Conservation (phyloP, 1,284 basidiomycete genomes). For the Cutaneotrichosporon cutaneum region DNA sequence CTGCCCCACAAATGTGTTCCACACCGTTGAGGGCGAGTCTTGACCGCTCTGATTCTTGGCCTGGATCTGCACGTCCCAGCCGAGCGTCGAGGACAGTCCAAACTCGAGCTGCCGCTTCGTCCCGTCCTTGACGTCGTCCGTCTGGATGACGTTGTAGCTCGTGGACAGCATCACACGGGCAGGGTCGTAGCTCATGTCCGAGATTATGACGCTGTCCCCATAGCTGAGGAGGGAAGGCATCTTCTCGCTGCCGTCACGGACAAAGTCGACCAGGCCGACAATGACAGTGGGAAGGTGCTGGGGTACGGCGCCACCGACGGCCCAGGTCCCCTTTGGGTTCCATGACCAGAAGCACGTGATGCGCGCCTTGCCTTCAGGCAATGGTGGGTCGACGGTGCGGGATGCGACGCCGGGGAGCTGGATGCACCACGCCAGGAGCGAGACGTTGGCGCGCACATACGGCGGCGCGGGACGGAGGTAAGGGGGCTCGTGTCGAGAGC, state of each 20-base stretch:
- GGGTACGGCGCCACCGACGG: slow-evolving; percentile 61
- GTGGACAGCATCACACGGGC: slow-evolving; percentile 76
- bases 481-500: slow-evolving; percentile 83
- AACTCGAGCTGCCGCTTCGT: slow-evolving; percentile 69
- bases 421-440: slow-evolving; percentile 88
- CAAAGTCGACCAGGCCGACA: slow-evolving; percentile 72
- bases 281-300: slow-evolving; percentile 80
- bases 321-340: slow-evolving; percentile 86
- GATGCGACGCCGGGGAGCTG: slow-evolving; percentile 59
- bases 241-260: slow-evolving; percentile 68
- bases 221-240: slow-evolving; percentile 75
- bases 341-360: slow-evolving; percentile 95
- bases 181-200: slow-evolving; percentile 72
- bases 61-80: slow-evolving; percentile 82
- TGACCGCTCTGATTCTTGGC: slow-evolving; percentile 68
- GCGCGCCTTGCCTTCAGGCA: slow-evolving; percentile 58
- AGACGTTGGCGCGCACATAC: slow-evolving; percentile 86
- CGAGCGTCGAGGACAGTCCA: slow-evolving; percentile 69
- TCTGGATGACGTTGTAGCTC: slow-evolving; percentile 77
- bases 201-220: slow-evolving; percentile 77
- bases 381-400: slow-evolving; percentile 47
- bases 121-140: slow-evolving; percentile 58
- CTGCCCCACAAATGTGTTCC: slow-evolving; percentile 67
- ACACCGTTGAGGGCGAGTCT: slow-evolving; percentile 60
- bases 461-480: slow-evolving; percentile 92